Evolutionary conservation across 768 basidiomycete species (phyloP).

Genomic region (Gyrodon lividus): DNA sequence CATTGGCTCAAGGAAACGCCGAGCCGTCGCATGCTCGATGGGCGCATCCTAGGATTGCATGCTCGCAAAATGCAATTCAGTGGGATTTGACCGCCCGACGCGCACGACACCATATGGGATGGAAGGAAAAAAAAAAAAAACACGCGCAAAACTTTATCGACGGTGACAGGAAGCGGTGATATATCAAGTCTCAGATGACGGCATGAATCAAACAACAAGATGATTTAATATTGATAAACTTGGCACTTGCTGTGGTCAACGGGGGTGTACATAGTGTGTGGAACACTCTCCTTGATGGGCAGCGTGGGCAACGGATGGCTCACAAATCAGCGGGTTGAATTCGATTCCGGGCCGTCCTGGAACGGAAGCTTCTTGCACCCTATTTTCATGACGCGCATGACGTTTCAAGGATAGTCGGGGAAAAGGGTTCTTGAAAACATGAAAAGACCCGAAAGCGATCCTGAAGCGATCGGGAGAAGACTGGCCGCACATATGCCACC

Average conservation of each 20-base stretch:
- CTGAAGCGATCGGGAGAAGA: constrained; percentile 10
- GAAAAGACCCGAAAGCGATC: constrained; percentile 17
- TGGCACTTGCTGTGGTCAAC: background rate
- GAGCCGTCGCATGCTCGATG: too few relatives aligned
- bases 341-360: background rate
- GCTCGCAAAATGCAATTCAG: too few relatives aligned
- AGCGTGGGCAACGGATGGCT: background rate
- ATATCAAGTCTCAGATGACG: background rate
- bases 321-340: background rate
- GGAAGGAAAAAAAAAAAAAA: background rate
- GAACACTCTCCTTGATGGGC: background rate
- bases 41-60: too few relatives aligned
- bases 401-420: constrained; percentile 15
- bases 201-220: background rate
- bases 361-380: too few relatives aligned
- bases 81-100: too few relatives aligned
- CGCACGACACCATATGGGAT: background rate
- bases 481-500: background rate
- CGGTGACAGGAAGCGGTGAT: background rate
- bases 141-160: background rate
- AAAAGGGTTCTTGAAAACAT: background rate
- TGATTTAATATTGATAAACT: background rate
- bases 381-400: constrained; percentile 3
- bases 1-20: too few relatives aligned
- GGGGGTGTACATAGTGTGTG: background rate